phyloP scores from a whole-genome alignment of 352 stramenopile species.

The Phytopythium delawarense region DNA sequence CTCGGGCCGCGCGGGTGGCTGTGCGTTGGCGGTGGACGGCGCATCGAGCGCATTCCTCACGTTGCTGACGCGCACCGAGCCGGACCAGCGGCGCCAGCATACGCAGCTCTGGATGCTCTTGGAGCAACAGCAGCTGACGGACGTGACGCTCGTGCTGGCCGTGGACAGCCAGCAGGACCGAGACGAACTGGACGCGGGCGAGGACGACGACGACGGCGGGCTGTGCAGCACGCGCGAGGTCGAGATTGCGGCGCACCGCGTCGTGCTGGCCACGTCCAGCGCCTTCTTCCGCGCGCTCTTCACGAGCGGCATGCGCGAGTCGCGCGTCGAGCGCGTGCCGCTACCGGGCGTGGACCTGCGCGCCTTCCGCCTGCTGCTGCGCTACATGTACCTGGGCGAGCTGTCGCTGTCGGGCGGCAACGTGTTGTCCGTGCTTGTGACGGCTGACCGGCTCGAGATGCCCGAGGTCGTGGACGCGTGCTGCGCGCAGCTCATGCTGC shows the following conservation, averaged over 20 bases:
- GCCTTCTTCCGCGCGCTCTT: constrained; percentile 77
- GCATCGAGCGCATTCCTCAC: constrained; percentile 9
- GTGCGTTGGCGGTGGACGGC: no score
- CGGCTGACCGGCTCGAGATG: constrained; percentile 69
- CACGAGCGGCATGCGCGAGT: constrained; percentile 72
- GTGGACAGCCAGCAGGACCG: constrained; percentile 13
- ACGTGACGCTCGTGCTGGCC: constrained; percentile 61
- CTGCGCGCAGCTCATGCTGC: constrained; percentile 68
- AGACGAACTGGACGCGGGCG: not conserved
- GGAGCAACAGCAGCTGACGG: constrained; percentile 41
- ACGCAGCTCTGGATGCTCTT: constrained; percentile 45
- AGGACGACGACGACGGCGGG: constrained; percentile 4
- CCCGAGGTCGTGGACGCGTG: constrained; percentile 64
- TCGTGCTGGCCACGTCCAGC: constrained; percentile 56
- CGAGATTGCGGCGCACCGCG: constrained; percentile 49
- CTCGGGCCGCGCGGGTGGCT: no score
- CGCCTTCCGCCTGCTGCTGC: constrained; percentile 46
- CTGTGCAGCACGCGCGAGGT: not conserved
- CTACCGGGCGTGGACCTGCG: constrained; percentile 41
- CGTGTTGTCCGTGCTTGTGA: constrained; percentile 58
- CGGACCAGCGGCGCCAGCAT: constrained; percentile 29
- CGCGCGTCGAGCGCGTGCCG: constrained; percentile 30
- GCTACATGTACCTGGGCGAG: constrained; percentile 71
- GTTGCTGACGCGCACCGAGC: constrained; percentile 9
- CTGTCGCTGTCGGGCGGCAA: constrained; percentile 48